Percentiles rank a stretch among this genome's conserved stretches.
phyloP scores from a whole-genome alignment of 192 early-diverging fungal species.

The Phlyctochytrium planicorne region DNA sequence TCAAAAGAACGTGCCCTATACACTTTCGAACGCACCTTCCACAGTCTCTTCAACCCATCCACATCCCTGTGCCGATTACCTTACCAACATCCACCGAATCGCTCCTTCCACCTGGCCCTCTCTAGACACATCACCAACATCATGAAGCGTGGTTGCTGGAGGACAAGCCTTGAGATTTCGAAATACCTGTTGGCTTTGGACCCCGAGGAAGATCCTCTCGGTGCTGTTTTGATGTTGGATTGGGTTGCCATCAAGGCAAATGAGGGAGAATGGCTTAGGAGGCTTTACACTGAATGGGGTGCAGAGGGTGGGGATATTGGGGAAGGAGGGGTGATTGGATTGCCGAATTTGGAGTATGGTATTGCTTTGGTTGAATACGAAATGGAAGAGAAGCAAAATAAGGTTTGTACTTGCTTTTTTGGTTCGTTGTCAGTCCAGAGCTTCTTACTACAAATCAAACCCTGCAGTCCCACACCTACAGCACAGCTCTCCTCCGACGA shows the following conservation, averaged over 20 bases:
- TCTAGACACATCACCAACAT: slow-evolving; percentile 84
- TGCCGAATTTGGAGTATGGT: slow-evolving; percentile 78
- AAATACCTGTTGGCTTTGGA: slow-evolving; percentile 76
- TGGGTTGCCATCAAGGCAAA: slow-evolving; percentile 79
- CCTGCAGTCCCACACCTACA: slow-evolving; percentile 37
- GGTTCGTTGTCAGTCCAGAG: not conserved
- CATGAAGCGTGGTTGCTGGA: slow-evolving; percentile 88
- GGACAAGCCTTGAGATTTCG: slow-evolving; percentile 87
- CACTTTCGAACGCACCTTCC: slow-evolving; percentile 80
- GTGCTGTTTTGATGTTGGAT: slow-evolving; percentile 76
- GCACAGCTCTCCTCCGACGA: slow-evolving; percentile 56
- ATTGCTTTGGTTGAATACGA: slow-evolving; percentile 77
- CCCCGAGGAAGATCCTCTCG: slow-evolving; percentile 73
- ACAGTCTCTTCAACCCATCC: slow-evolving; percentile 71
- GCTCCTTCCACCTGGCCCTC: slow-evolving; percentile 76
- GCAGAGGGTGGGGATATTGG: slow-evolving; percentile 20
- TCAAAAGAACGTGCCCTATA: slow-evolving; percentile 88
- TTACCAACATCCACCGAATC: slow-evolving; percentile 75
- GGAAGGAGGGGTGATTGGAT: slow-evolving; percentile 8
- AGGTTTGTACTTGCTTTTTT: slow-evolving; percentile 12
- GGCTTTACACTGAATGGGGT: slow-evolving; percentile 43
- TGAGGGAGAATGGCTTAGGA: slow-evolving; percentile 52
- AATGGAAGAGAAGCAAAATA: slow-evolving; percentile 48
- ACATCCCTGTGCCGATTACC: slow-evolving; percentile 63
- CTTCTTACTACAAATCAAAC: not conserved